phyloP scores from a whole-genome alignment of 441 rosid species.

The Omphalea diandra region DNA sequence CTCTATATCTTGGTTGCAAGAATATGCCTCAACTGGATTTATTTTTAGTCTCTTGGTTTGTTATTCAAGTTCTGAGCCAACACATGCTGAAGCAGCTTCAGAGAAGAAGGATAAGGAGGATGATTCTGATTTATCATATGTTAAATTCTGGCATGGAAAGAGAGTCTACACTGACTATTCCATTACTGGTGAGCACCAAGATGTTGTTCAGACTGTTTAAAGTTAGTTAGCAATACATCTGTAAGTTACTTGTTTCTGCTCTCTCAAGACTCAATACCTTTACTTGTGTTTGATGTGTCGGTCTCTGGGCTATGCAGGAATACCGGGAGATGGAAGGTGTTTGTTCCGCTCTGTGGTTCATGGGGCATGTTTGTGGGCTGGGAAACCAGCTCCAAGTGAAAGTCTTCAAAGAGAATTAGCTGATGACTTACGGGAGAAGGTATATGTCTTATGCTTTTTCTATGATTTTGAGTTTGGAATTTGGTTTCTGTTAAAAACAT shows the following conservation, averaged over 20 bases:
- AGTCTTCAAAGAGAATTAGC: constrained; percentile 66
- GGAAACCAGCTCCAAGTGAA: constrained; percentile 62
- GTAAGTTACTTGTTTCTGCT: not conserved
- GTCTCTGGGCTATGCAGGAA: constrained; percentile 45
- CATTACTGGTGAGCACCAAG: constrained; percentile 55
- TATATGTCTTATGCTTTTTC: constrained; percentile 30
- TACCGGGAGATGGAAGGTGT: constrained; percentile 96
- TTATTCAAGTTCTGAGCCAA: constrained; percentile 56
- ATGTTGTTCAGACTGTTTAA: not conserved
- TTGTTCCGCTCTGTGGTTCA: constrained; percentile 91
- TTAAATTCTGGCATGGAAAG: constrained; percentile 57
- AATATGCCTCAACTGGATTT: constrained; percentile 48
- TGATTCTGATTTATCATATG: constrained; percentile 29
- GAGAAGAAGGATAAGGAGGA: constrained; percentile 36
- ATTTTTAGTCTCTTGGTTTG: constrained; percentile 65
- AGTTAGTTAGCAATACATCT: not conserved
- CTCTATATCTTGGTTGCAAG: constrained; percentile 40
- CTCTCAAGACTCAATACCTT: not conserved
- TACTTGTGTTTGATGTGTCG: constrained; percentile 4
- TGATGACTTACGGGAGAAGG: constrained; percentile 67
- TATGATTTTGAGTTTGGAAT: not conserved
- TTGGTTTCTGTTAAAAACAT: constrained; percentile 1
- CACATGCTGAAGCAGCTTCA: constrained; percentile 52
- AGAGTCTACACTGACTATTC: constrained; percentile 75
- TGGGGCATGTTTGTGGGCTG: constrained; percentile 69